Evolutionary conservation across 2,329 filamentous ascomycete genomes (phyloP), one percentile per base, ranked within the genome.

Genomic region (Sclerotinia subarctica): DNA sequence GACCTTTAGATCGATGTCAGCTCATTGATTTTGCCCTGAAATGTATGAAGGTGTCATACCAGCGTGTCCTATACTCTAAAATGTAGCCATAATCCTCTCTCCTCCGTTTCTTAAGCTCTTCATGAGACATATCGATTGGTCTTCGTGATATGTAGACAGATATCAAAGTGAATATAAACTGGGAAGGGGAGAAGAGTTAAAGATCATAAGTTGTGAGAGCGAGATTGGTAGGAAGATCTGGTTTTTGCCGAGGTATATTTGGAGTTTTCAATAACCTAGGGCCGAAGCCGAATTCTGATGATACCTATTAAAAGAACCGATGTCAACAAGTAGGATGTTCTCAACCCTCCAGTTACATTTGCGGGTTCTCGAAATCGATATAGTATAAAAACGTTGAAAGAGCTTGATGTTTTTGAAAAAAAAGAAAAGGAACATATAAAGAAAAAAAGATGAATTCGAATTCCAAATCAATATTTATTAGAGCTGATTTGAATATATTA

Each of bases 1-100:
- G 87, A 89, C 92, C 92, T 94, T 70, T 42, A 56, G 44, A 26
- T 46, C 69, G 64, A 2, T 17, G 54, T 47, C 32, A 66, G 52
- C 17, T 53, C 5, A 29, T 29, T 54, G 49, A 7, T 47, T 60
- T 42, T 32, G 52, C 11, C 24, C 19, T 29, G 32, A 35, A 35
- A 24, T 4, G 21, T 35, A 19, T 62, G 29, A 11, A 53, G 64
- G 59, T 29, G 49, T 71, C 71, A 52, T 74, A 93, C 93, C 94
- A 97, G 87, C 94, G 81, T 69, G 93, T 96, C 68, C 93, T 85
- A 78, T 96, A 96, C 72, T 95, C 91, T 38, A 94, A 84, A 53
- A 88, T 82, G 78, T 89, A 96, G 59, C 84, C 83, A 79, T 97
- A 97, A 79, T 97, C 92, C 51, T 81, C 81, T 70, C 92, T 85